Percentiles rank a stretch among this genome's conserved stretches.
Evolutionary conservation across 2,329 filamentous ascomycete species (phyloP).

Genomic region (Colletotrichum liaoningense): DNA sequence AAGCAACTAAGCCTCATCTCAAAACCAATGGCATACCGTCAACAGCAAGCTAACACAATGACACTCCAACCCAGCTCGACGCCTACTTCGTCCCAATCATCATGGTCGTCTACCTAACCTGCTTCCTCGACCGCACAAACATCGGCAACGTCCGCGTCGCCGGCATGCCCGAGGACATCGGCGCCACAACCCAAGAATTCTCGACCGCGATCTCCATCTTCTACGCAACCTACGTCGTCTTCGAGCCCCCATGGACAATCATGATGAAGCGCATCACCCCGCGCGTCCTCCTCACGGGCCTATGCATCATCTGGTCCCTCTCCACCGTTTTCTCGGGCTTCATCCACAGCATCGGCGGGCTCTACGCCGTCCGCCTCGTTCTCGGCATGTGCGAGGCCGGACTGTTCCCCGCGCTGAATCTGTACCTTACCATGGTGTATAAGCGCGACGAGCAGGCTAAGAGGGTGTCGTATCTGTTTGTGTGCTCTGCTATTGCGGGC

Average conservation of each 20-base stretch:
- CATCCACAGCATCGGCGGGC: constrained; percentile 51
- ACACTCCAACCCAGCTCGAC: constrained; percentile 38
- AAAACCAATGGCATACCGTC: neutral
- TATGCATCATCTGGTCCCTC: constrained; percentile 57
- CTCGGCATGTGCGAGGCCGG: constrained; percentile 61
- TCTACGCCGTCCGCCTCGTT: constrained; percentile 58
- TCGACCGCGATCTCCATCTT: constrained; percentile 56
- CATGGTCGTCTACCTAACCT: constrained; percentile 65
- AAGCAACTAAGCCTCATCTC: neutral
- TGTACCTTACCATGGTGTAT: constrained; percentile 51
- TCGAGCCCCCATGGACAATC: constrained; percentile 49
- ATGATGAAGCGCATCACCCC: constrained; percentile 47
- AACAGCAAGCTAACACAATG: neutral
- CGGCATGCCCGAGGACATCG: constrained; percentile 58
- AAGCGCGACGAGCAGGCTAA: constrained; percentile 44
- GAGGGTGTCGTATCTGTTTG: constrained; percentile 53
- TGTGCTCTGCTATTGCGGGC: constrained; percentile 61
- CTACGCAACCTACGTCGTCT: constrained; percentile 61
- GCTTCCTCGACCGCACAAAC: constrained; percentile 66
- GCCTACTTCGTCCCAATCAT: constrained; percentile 55
- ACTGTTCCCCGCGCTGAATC: constrained; percentile 59
- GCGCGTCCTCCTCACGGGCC: constrained; percentile 42
- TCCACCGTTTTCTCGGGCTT: constrained; percentile 61
- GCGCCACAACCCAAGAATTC: constrained; percentile 52
- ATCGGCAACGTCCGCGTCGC: constrained; percentile 63